phyloP scores from a whole-genome alignment of 2,329 filamentous ascomycete genomes.

The Pezicula carpinea region DNA sequence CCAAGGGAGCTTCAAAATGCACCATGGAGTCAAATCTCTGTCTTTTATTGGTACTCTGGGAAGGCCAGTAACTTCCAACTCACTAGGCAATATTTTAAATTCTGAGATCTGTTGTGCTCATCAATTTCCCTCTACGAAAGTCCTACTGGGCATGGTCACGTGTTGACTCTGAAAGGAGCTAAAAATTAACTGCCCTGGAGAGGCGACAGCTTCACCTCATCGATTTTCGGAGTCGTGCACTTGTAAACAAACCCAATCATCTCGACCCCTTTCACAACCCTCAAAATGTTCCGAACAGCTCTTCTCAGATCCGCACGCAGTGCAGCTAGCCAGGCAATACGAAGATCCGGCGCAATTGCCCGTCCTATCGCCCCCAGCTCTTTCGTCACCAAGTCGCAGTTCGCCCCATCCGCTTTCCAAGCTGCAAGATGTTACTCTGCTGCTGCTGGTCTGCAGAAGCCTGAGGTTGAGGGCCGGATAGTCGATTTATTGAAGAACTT shows the following conservation, averaged over 20 bases:
- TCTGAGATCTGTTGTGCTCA: no score
- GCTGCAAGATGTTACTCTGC: constrained; percentile 84
- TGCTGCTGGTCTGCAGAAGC: constrained; percentile 69
- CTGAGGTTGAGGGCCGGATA: constrained; percentile 88
- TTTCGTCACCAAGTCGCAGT: constrained; percentile 58
- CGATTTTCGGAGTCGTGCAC: constrained; percentile 5
- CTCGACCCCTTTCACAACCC: constrained; percentile 15
- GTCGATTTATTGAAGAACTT: constrained; percentile 91
- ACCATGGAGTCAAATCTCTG: neutral
- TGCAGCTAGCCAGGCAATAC: constrained; percentile 43
- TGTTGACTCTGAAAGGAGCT: neutral
- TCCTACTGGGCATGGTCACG: neutral
- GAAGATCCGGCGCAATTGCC: constrained; percentile 49
- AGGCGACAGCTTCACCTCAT: constrained; percentile 12
- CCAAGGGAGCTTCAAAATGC: neutral
- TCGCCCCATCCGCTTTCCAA: constrained; percentile 61
- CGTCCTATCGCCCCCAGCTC: constrained; percentile 54
- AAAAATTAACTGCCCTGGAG: neutral
- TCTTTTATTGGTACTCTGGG: no score
- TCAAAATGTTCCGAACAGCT: constrained; percentile 84
- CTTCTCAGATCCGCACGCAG: constrained; percentile 70
- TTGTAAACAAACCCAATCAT: constrained; percentile 7
- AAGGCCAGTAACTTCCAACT: no score
- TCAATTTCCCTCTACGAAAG: no score
- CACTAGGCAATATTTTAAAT: no score